A percentile compares a stretch with the other conserved stretches of the same genome.
Evolutionary conservation across 1,284 basidiomycete species (phyloP).

Genomic region (Pholiota adiposa): DNA sequence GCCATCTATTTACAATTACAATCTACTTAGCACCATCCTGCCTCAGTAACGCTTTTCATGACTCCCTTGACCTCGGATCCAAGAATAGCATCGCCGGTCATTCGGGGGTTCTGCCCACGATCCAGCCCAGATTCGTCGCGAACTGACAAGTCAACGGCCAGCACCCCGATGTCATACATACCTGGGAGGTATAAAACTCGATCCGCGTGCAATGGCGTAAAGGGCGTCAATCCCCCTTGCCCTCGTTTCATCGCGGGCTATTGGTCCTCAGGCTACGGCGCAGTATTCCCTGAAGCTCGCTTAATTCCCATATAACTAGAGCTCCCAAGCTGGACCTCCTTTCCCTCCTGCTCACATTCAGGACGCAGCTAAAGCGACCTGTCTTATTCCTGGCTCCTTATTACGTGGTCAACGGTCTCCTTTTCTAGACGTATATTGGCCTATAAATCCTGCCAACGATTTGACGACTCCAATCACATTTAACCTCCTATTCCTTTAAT

Average conservation of each 20-base stretch:
- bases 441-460: not conserved
- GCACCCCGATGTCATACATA: constrained; percentile 5
- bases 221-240: constrained; percentile 3
- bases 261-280: constrained; percentile 11
- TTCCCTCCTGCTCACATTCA: not conserved
- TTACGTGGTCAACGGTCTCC: constrained; percentile 6
- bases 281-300: constrained; percentile 5
- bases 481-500: not conserved
- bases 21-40: not conserved
- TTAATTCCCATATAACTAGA: constrained; percentile 4
- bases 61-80: constrained; percentile 8
- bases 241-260: constrained; percentile 11
- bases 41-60: not conserved
- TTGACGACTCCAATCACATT: constrained; percentile 1
- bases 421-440: constrained; percentile 1
- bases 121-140: not conserved
- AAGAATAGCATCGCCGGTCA: not conserved
- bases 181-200: constrained; percentile 3
- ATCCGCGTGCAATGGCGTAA: constrained; percentile 2
- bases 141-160: constrained; percentile 1
- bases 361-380: constrained; percentile 7
- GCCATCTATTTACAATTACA: not conserved
- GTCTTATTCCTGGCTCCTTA: constrained; percentile 9
- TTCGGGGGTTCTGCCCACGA: constrained; percentile 2
- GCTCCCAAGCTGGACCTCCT: not conserved